Evolutionary conservation across 176 grass and related monocot species (phyloP), one percentile per base, ranked within the genome.

Genomic region (Pontederia paniculata): DNA sequence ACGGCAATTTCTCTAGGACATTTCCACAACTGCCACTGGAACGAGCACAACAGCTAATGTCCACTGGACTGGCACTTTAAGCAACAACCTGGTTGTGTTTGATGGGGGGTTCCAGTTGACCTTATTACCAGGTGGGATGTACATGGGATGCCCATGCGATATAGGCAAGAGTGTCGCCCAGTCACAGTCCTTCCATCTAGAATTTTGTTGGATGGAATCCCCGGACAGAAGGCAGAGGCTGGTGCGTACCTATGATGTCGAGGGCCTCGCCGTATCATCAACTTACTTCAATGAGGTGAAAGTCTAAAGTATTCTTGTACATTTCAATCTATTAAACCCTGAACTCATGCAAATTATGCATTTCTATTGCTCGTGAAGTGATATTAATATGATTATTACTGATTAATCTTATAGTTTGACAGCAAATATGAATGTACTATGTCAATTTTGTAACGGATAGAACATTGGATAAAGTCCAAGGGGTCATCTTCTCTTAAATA

Each of bases 121-220:
- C 42, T 82, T 98, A 65, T 70, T 98, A 74, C 93, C 93, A 63
- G 86, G 77, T 65, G 86, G 80, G 42, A 91, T 98, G 77, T 98
- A 91, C 61, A 82, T 98, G 80, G 93, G 93, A 48, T 98, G 80
- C 65, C 93, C 86, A 2, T 74, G 86, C 25, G 83, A 98, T 60
- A 66, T 98, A 21, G 82, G 83, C 62, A 98, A 84, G 67, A 74
- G 57, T 44, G 73, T 98, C 0, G 47, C 75, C 8, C 55, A 88
- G 20, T 84, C 75, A 41, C 83, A 91, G 71, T 73, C 87, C 15
- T 98, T 98, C 69, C 83, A 88, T 74, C 77, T 98, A 5, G 93
- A 98, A 45, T 84, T 98, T 23, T 98, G 86, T 63, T 98, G 93
- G 93, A 86, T 88, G 72, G 86, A 98, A 54, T 91, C 77, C 3